Evolutionary conservation across 805 yeast species (phyloP).

Genomic region (Saccharomycopsis javanensis): DNA sequence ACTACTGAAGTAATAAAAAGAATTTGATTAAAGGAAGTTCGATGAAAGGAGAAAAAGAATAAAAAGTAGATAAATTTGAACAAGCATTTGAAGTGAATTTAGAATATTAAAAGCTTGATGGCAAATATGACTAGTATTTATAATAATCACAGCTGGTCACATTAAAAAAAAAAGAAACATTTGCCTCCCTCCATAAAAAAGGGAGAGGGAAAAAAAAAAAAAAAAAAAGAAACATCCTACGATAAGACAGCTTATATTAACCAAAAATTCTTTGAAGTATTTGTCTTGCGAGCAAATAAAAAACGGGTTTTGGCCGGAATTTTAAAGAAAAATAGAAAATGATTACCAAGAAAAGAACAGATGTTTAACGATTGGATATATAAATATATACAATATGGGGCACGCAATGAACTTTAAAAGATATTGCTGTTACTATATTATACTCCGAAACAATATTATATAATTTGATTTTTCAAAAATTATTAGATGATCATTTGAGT

Average conservation of each 20-base stretch:
- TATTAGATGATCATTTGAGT: too few relatives aligned
- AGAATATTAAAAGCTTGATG: not conserved
- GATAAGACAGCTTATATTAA: not conserved
- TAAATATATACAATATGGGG: too few relatives aligned
- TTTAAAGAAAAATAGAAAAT: not conserved
- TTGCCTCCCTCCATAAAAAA: not conserved
- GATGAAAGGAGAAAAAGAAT: too few relatives aligned
- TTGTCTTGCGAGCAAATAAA: not conserved
- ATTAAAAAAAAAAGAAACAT: not conserved
- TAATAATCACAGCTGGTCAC: not conserved
- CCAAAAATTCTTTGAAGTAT: not conserved
- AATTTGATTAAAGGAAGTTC: too few relatives aligned
- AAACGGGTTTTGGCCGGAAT: not conserved
- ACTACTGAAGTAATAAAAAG: too few relatives aligned
- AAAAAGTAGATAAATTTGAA: too few relatives aligned
- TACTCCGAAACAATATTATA: too few relatives aligned
- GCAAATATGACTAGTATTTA: not conserved
- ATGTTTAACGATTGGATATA: too few relatives aligned
- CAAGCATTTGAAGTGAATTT: too few relatives aligned
- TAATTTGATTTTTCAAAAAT: too few relatives aligned
- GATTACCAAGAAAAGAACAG: not conserved
- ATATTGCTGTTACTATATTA: too few relatives aligned
- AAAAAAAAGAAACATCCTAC: not conserved
- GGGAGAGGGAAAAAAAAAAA: not conserved
- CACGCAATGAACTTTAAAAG: too few relatives aligned